A percentile compares a stretch with the other conserved stretches of the same genome.
phyloP scores from a whole-genome alignment of 306 rosid genomes.

The Prunus fruticosa region DNA sequence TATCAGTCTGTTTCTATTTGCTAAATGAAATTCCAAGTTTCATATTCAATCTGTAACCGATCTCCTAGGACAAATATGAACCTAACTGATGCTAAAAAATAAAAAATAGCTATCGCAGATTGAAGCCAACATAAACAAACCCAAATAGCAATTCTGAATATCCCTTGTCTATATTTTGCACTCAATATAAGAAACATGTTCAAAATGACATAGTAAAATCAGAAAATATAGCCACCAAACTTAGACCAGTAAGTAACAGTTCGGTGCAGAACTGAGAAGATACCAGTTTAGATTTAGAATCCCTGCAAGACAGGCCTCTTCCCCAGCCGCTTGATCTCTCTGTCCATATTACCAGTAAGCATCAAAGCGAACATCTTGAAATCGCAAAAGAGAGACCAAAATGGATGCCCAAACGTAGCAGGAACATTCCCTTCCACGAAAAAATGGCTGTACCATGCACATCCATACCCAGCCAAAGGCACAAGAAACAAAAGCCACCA shows the following conservation, averaged over 20 bases:
- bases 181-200: background rate
- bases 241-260: no score
- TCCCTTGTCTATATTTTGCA: background rate
- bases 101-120: no score
- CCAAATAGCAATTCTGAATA: no score
- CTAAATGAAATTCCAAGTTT: no score
- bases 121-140: background rate
- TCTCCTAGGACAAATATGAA: no score
- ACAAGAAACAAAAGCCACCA: conserved; percentile 84
- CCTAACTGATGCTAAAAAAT: no score
- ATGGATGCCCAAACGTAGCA: conserved; percentile 81
- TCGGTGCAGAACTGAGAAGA: background rate
- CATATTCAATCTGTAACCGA: no score
- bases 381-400: conserved; percentile 89
- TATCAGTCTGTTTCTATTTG: background rate
- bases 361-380: conserved; percentile 89
- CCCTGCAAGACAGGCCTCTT: conserved; percentile 85
- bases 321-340: conserved; percentile 97
- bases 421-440: conserved; percentile 87
- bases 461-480: conserved; percentile 82
- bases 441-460: conserved; percentile 97
- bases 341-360: conserved; percentile 92
- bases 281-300: conserved; percentile 31
- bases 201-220: background rate
- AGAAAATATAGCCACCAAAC: no score